These are phyloP conservation scores for Botryotinia narcissicola DNA, from an alignment of 2,329 filamentous ascomycete species.

Conservation along the genomic window DNA sequence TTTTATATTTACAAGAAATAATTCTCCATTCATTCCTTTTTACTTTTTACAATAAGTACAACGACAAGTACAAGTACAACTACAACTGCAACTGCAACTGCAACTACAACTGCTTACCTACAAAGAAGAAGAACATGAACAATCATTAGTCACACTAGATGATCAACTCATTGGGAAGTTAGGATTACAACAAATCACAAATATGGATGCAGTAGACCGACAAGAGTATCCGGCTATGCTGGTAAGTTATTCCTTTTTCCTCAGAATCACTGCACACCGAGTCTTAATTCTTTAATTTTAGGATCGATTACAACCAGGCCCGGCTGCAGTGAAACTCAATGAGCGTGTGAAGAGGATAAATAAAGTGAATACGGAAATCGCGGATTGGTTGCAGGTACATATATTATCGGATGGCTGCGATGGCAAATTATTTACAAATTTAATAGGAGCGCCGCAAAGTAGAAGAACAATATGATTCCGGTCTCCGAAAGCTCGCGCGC, in stretches of 20 bases:
- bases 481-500: constrained; percentile 75
- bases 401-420: background rate
- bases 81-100: too few relatives aligned
- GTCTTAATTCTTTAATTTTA: constrained; percentile 42
- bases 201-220: constrained; percentile 75
- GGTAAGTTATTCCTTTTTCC: constrained; percentile 55
- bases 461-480: constrained; percentile 84
- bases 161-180: constrained; percentile 21
- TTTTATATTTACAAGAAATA: background rate
- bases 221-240: constrained; percentile 92
- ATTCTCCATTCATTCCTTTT: background rate
- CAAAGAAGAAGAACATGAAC: constrained; percentile 27
- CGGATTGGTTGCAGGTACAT: constrained; percentile 90
- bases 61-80: background rate
- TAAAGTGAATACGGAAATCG: constrained; percentile 84
- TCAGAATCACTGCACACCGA: constrained; percentile 26
- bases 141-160: constrained; percentile 29
- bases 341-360: constrained; percentile 86
- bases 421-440: constrained; percentile 29
- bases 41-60: background rate
- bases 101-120: background rate
- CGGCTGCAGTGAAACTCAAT: constrained; percentile 77
- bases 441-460: constrained; percentile 83
- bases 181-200: constrained; percentile 29
- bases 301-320: constrained; percentile 76